Evolutionary conservation across 2,329 filamentous ascomycete genomes (phyloP).

Genomic region (Thermoascus crustaceus): DNA sequence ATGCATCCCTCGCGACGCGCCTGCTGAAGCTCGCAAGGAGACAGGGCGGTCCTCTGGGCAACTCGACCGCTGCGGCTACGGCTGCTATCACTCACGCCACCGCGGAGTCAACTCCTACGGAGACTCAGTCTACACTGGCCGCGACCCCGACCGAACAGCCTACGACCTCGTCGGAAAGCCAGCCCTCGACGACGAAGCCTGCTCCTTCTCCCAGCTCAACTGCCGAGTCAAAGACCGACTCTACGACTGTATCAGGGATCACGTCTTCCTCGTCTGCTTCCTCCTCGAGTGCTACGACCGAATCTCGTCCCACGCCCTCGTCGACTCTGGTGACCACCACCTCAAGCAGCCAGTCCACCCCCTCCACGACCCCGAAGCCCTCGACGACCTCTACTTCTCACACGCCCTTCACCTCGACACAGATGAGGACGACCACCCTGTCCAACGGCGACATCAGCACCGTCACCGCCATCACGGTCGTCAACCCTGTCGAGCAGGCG

Average conservation of each 20-base stretch:
- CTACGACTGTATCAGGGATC: too few relatives aligned
- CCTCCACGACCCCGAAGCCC: constrained; percentile 15
- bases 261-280: neutral
- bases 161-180: too few relatives aligned
- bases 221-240: too few relatives aligned
- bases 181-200: too few relatives aligned
- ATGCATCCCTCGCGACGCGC: constrained; percentile 54
- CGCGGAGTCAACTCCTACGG: constrained; percentile 14
- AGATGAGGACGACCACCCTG: constrained; percentile 33
- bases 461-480: constrained; percentile 38
- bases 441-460: constrained; percentile 35
- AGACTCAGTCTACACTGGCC: too few relatives aligned
- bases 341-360: constrained; percentile 14
- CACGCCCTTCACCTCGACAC: constrained; percentile 30
- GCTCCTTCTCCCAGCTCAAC: too few relatives aligned
- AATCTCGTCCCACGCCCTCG: constrained; percentile 3
- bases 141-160: too few relatives aligned
- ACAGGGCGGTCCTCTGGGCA: constrained; percentile 31
- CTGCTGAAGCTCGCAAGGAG: constrained; percentile 59
- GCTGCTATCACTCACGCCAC: constrained; percentile 9
- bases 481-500: constrained; percentile 27
- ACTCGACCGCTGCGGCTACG: constrained; percentile 14
- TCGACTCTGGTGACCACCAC: constrained; percentile 7
- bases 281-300: neutral
- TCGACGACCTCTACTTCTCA: constrained; percentile 14